Base-by-base conservation (phyloP, 2,329 filamentous ascomycete species). In the Amauroascus verrucosus region DNA sequence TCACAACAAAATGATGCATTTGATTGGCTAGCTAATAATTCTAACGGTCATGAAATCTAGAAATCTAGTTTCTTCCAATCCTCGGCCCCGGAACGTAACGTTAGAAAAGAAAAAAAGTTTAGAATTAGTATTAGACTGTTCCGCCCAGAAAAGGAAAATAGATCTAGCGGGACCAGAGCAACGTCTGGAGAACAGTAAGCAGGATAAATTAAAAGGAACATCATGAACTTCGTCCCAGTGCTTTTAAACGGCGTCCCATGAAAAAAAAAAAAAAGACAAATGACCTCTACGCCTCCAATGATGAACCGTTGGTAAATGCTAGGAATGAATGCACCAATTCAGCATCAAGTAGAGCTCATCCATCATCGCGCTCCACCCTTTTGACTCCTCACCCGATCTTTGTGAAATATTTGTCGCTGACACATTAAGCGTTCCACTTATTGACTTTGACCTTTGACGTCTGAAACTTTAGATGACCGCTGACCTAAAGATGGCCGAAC, bases 261-360 rank as follows among this genome's bases (percentile, higher is more conserved):
- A 49, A 33, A 41, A 48, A 48, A 54, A 46, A 53, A 52, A 54
- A 48, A 58, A 55, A 24, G 47, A 47, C 48, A 53, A 48, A 56
- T 48, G 32, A 37, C 48, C 48, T 48, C 24, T n/a, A 48, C 45
- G 43, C 51, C 51, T 48, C 38, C 33, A 33, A 47, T 48, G 51
- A 28, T 26, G 14, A 53, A 51, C 41, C 40, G 16, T 43, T 44
- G 30, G 46, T 20, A 50, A 57, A 57, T 49, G 53, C 56, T 43
- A 55, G 48, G n/a, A 52, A 49, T 45, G 13, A 26, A 54, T 32
- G 48, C 16, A 28, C 20, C 33, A n/a, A 54, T 51, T 37, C 45
- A 32, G 26, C 48, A 35, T 54, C 14, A 40, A 50, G 8, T 47
- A 33, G 51, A 28, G 40, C 16, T 24, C 46, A 13, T 37, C 14